A percentile compares a stretch with the other conserved stretches of the same genome.
Conservation (phyloP, 495 filamentous ascomycete genomes). For the Penicillium crystallinum region DNA sequence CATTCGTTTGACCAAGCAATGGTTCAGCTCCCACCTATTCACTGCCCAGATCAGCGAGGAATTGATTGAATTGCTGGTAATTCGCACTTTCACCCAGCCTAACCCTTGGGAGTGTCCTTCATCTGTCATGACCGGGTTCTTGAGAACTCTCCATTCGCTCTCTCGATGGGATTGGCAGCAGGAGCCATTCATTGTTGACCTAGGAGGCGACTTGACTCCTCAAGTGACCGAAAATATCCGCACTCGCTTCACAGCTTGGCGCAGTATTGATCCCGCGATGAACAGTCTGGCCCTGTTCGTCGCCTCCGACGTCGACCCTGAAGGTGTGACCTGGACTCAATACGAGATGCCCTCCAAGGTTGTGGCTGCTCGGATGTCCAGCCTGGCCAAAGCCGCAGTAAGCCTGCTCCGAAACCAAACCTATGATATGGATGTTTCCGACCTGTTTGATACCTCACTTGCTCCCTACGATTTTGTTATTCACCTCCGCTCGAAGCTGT, state of each 20-base stretch:
- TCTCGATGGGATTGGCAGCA: slow-evolving; percentile 87
- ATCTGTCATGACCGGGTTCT: slow-evolving; percentile 73
- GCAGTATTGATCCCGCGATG: slow-evolving; percentile 83
- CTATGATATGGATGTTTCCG: slow-evolving; percentile 48
- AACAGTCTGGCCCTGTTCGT: slow-evolving; percentile 77
- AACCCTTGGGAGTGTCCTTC: slow-evolving; percentile 77
- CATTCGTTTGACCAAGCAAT: slow-evolving; percentile 82
- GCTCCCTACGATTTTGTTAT: slow-evolving; percentile 83
- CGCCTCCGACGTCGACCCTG: slow-evolving; percentile 70
- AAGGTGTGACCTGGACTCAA: slow-evolving; percentile 77
- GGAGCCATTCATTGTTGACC: slow-evolving; percentile 74
- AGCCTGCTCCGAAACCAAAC: slow-evolving; percentile 53
- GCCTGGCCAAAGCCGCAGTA: slow-evolving; percentile 67
- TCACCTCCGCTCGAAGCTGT: slow-evolving; percentile 53
- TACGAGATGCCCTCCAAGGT: slow-evolving; percentile 66
- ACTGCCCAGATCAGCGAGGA: slow-evolving; percentile 69
- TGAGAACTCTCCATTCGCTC: slow-evolving; percentile 70
- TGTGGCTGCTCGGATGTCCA: slow-evolving; percentile 76
- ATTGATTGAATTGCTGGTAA: slow-evolving; percentile 73
- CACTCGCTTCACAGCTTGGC: slow-evolving; percentile 66
- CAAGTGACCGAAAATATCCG: slow-evolving; percentile 51
- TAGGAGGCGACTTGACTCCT: slow-evolving; percentile 52
- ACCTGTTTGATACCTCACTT: slow-evolving; percentile 63
- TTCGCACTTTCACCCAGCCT: slow-evolving; percentile 71
- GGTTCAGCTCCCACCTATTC: slow-evolving; percentile 83